A percentile compares a stretch with the other conserved stretches of the same genome.
Evolutionary conservation across 169 alveolate genomes (phyloP).

Genomic region (Cryptosporidium ryanae): DNA sequence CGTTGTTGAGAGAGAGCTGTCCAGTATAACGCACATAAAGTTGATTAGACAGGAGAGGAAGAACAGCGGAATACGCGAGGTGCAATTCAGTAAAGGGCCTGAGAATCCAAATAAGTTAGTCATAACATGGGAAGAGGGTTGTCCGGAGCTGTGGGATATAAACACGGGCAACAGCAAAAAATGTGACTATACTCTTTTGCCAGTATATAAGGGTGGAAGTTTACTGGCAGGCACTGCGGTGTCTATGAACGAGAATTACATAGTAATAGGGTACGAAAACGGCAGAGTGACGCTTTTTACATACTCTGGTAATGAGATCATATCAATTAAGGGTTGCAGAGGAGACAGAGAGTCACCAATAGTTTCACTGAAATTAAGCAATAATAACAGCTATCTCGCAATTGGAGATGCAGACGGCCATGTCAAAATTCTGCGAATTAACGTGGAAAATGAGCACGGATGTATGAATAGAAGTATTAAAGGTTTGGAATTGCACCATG

Average conservation of each 20-base stretch:
- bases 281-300: slow-evolving; percentile 57
- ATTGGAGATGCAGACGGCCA: slow-evolving; percentile 60
- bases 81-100: slow-evolving; percentile 42
- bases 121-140: slow-evolving; percentile 70
- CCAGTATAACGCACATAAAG: slow-evolving; percentile 35
- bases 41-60: slow-evolving; percentile 13
- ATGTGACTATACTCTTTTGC: slow-evolving; percentile 12
- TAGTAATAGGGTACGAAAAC: slow-evolving; percentile 67
- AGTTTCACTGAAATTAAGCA: slow-evolving; percentile 47
- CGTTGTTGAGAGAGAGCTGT: background rate
- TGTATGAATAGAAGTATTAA: background rate
- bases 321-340: background rate
- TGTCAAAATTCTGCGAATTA: slow-evolving; percentile 12
- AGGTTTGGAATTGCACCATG: background rate
- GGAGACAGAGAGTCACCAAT: slow-evolving; percentile 52
- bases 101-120: slow-evolving; percentile 52
- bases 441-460: background rate
- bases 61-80: slow-evolving; percentile 44
- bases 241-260: slow-evolving; percentile 28
- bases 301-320: slow-evolving; percentile 19
- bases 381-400: slow-evolving; percentile 11
- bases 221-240: slow-evolving; percentile 64
- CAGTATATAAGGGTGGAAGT: slow-evolving; percentile 40
- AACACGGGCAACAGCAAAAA: slow-evolving; percentile 6
- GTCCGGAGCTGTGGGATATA: slow-evolving; percentile 74